Conservation (phyloP, 768 basidiomycete genomes). For the Russula vinacea region DNA sequence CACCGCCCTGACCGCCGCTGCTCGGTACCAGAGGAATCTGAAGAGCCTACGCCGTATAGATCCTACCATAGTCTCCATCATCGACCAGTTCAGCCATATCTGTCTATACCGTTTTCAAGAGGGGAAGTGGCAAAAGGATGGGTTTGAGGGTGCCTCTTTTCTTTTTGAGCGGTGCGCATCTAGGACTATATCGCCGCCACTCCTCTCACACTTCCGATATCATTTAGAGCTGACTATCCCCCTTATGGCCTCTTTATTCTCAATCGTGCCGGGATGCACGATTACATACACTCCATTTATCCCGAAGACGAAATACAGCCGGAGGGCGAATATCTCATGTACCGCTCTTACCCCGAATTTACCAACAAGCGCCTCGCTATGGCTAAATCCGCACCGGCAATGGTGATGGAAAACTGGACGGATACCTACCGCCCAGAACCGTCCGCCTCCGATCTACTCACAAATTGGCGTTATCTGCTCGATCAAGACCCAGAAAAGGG, state of each 20-base stretch:
- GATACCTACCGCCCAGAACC: constrained; percentile 26
- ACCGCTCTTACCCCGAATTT: constrained; percentile 69
- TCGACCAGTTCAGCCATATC: constrained; percentile 86
- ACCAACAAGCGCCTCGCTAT: constrained; percentile 42
- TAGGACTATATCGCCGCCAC: not conserved
- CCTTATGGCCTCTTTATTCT: constrained; percentile 83
- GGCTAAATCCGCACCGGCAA: constrained; percentile 32
- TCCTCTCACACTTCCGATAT: constrained; percentile 17
- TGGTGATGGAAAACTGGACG: constrained; percentile 31
- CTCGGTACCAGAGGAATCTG: constrained; percentile 73
- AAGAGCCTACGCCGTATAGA: constrained; percentile 77
- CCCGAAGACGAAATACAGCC: constrained; percentile 73
- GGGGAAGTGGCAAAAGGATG: constrained; percentile 76
- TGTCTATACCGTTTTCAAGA: constrained; percentile 76
- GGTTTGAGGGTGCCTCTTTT: constrained; percentile 87
- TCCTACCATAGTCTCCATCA: constrained; percentile 72
- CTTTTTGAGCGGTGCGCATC: constrained; percentile 72
- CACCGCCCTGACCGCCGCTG: constrained; percentile 52
- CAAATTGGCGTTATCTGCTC: constrained; percentile 43
- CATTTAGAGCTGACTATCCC: constrained; percentile 64
- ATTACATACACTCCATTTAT: constrained; percentile 69
- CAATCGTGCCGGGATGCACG: constrained; percentile 76
- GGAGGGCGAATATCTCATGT: constrained; percentile 65
- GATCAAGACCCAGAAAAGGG: constrained; percentile 53
- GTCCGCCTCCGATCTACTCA: constrained; percentile 40